Evolutionary conservation across 2,329 filamentous ascomycete genomes (phyloP).

Genomic region (Verticillium zaregamsianum): DNA sequence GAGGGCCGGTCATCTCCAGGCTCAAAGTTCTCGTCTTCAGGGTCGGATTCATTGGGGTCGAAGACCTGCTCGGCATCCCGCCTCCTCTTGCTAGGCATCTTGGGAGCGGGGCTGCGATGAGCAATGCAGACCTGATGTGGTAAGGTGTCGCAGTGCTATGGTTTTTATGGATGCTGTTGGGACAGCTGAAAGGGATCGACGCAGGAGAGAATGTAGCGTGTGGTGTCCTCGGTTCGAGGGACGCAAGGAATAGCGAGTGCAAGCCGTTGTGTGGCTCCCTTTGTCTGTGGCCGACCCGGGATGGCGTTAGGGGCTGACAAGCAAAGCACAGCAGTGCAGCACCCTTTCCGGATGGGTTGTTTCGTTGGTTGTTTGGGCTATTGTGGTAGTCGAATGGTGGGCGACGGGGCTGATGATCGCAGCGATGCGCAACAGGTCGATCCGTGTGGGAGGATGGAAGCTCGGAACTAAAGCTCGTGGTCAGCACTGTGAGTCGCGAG

Average conservation of each 20-base stretch:
- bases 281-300: background rate
- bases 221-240: background rate
- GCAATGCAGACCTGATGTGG: background rate
- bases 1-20: constrained; percentile 43
- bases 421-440: background rate
- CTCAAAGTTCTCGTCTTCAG: constrained; percentile 63
- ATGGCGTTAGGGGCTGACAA: background rate
- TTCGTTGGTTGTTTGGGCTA: background rate
- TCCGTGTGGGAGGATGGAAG: background rate
- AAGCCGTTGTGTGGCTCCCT: background rate
- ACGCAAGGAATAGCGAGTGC: background rate
- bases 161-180: background rate
- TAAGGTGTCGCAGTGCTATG: background rate
- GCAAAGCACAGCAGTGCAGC: background rate
- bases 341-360: background rate
- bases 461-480: background rate
- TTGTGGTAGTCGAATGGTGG: background rate
- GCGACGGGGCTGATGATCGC: background rate
- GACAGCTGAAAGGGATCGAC: background rate
- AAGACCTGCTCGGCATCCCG: constrained; percentile 50
- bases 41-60: constrained; percentile 63
- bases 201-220: background rate
- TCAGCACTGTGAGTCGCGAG: background rate
- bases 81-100: constrained; percentile 53
- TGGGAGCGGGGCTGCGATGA: constrained; percentile 7